Evolutionary conservation across 169 alveolate species (phyloP).

Genomic region (Cryptosporidium xiaoi): DNA sequence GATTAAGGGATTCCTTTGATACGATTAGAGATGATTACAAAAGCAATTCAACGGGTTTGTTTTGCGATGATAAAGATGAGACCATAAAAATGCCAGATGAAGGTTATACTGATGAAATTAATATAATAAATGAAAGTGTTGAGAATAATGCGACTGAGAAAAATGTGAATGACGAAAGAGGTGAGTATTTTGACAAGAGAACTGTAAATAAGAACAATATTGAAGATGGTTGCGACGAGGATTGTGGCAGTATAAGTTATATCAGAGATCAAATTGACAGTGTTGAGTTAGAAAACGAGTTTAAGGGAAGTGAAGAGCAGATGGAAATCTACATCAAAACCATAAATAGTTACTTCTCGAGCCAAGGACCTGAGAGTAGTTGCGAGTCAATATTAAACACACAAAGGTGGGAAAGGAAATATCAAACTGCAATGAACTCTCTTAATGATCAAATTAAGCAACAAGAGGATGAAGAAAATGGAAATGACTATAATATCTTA

Average conservation of each 20-base stretch:
- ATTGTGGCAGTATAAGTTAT: background rate
- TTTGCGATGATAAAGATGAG: background rate
- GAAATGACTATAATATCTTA: background rate
- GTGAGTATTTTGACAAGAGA: too few relatives aligned
- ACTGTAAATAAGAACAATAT: background rate
- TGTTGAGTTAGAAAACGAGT: background rate
- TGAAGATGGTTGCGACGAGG: background rate
- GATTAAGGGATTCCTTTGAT: conserved; percentile 10
- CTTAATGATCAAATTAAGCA: conserved; percentile 10
- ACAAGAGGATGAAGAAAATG: background rate
- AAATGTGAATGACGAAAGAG: too few relatives aligned
- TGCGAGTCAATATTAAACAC: conserved; percentile 58
- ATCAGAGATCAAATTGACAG: too few relatives aligned
- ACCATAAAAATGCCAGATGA: conserved; percentile 2
- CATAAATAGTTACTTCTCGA: conserved; percentile 29
- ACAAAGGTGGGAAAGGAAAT: conserved; percentile 54
- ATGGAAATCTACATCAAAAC: conserved; percentile 33
- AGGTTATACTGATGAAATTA: background rate
- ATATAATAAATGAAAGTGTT: too few relatives aligned
- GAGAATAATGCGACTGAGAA: background rate
- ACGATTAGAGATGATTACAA: conserved; percentile 31
- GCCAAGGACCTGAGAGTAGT: conserved; percentile 8
- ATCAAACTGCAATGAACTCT: conserved; percentile 54
- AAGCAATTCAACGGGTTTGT: conserved; percentile 12
- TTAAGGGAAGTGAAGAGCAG: conserved; percentile 40